Conservation (phyloP, 1,139 yeast species). For the Hansenula anomala region DNA sequence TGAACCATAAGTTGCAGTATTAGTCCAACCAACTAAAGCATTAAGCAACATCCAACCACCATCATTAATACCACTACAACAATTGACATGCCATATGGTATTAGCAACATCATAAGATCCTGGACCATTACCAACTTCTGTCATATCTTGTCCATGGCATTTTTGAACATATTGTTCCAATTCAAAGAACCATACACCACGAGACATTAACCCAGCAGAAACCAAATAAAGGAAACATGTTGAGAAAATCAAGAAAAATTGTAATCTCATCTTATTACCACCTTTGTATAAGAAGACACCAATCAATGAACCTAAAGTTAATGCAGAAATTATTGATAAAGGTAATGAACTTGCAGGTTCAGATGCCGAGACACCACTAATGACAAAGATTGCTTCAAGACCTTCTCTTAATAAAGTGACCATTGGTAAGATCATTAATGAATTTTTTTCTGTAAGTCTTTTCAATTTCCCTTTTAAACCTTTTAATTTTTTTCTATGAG, state of each 20-base stretch:
- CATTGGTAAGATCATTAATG: constrained; percentile 73
- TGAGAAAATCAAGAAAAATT: constrained; percentile 73
- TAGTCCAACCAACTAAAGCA: constrained; percentile 94
- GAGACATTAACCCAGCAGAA: constrained; percentile 85
- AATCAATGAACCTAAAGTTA: constrained; percentile 57
- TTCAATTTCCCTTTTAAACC: constrained; percentile 21
- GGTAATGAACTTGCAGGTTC: constrained; percentile 71
- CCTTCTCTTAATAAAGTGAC: constrained; percentile 84
- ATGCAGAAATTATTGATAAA: constrained; percentile 70
- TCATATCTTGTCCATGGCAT: constrained; percentile 81
- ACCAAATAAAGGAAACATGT: constrained; percentile 84
- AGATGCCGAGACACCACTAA: constrained; percentile 76
- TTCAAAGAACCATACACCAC: constrained; percentile 90
- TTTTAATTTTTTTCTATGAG: not conserved
- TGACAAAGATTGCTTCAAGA: constrained; percentile 81
- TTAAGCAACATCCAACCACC: constrained; percentile 94
- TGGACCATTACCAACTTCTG: constrained; percentile 90
- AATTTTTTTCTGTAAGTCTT: constrained; percentile 46
- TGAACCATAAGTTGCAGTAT: constrained; percentile 91
- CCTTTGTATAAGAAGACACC: constrained; percentile 72
- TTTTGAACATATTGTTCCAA: constrained; percentile 56
- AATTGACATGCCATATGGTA: constrained; percentile 93
- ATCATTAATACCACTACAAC: constrained; percentile 88
- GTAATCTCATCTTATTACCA: constrained; percentile 74
- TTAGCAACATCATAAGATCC: constrained; percentile 83